phyloP scores from a whole-genome alignment of 2,329 filamentous ascomycete species.

The Hypoxylon sp. region DNA sequence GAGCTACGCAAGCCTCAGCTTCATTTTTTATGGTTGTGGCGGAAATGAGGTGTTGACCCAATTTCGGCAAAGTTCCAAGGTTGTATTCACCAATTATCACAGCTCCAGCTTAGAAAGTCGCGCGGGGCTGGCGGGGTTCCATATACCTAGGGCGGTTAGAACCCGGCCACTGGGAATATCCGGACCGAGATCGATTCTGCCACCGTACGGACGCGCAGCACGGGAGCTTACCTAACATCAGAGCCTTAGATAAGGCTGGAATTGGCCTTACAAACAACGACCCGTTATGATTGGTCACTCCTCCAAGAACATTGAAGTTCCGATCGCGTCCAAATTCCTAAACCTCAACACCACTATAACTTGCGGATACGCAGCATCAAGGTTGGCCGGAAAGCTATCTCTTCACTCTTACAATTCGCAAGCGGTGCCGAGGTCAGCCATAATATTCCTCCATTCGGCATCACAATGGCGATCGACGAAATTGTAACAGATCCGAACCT shows the following conservation, averaged over 20 bases:
- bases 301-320: constrained; percentile 12
- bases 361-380: background rate
- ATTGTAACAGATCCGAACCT: constrained; percentile 77
- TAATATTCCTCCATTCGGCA: background rate
- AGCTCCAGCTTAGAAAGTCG: background rate
- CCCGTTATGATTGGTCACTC: constrained; percentile 30
- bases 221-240: background rate
- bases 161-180: constrained; percentile 36
- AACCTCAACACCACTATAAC: constrained; percentile 20
- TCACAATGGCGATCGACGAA: constrained; percentile 67
- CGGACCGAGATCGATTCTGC: constrained; percentile 7
- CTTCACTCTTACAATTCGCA: constrained; percentile 3
- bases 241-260: constrained; percentile 24
- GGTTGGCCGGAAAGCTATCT: background rate
- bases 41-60: constrained; percentile 26
- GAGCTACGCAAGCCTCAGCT: constrained; percentile 30
- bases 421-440: background rate
- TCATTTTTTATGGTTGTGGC: constrained; percentile 17
- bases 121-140: background rate
- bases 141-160: background rate
- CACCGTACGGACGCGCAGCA: too few species aligned
- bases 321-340: constrained; percentile 15
- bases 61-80: constrained; percentile 14
- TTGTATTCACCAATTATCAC: constrained; percentile 31
- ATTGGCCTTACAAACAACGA: background rate